Conservation (phyloP, 2,329 filamentous ascomycete species). For the Apiospora hydei region DNA sequence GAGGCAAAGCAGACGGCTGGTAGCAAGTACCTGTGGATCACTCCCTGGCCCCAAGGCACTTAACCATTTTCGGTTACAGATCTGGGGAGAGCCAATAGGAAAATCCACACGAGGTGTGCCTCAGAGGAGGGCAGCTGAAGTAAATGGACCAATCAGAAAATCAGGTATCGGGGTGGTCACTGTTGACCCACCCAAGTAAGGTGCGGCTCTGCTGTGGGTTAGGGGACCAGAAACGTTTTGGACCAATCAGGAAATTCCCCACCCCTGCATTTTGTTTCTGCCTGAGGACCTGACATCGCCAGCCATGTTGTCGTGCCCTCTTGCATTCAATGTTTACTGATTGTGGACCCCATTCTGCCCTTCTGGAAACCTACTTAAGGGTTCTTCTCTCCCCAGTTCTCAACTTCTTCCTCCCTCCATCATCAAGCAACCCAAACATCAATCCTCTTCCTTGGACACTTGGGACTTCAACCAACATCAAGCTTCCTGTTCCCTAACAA, state of each 20-base stretch:
- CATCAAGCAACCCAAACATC: neutral
- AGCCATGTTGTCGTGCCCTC: neutral
- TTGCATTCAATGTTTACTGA: neutral
- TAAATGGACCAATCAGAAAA: neutral
- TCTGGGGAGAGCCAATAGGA: neutral
- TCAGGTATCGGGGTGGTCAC: too few species aligned
- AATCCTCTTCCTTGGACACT: neutral
- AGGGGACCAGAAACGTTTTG: neutral
- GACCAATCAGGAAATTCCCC: slow-evolving; percentile 1
- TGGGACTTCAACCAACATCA: neutral
- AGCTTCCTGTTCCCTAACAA: neutral
- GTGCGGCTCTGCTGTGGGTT: slow-evolving; percentile 6
- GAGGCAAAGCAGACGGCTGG: neutral
- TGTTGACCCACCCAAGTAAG: neutral
- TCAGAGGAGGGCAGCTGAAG: neutral
- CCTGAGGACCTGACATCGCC: neutral
- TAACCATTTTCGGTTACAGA: neutral
- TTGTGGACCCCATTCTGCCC: neutral
- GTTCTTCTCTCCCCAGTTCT: neutral
- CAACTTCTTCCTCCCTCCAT: neutral
- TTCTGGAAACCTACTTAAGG: neutral
- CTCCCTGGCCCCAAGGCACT: neutral
- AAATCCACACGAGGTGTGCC: neutral
- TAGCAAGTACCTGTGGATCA: neutral
- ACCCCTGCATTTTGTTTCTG: neutral